phyloP scores from a whole-genome alignment of 345 rosid species.

The Microcos paniculata region DNA sequence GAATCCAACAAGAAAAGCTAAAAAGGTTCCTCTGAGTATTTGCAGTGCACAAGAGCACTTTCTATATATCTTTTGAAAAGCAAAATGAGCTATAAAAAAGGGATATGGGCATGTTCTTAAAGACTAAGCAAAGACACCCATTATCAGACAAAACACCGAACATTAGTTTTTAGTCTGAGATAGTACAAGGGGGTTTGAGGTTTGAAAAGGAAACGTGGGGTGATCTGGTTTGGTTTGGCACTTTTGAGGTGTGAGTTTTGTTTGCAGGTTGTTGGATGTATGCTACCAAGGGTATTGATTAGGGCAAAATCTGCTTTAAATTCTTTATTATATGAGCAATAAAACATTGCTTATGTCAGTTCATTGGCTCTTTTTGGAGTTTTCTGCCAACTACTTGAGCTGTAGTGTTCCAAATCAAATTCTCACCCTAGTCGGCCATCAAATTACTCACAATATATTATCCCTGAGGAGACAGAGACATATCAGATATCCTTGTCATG shows the following conservation, averaged over 20 bases:
- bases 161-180: constrained; percentile 8
- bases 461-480: background rate
- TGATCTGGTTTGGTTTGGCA: constrained; percentile 8
- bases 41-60: background rate
- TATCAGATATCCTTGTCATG: background rate
- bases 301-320: background rate
- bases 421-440: background rate
- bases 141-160: constrained; percentile 26
- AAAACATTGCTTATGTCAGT: constrained; percentile 19
- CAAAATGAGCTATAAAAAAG: background rate
- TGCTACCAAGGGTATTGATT: constrained; percentile 13
- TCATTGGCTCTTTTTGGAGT: constrained; percentile 20
- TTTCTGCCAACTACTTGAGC: constrained; percentile 19
- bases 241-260: constrained; percentile 38
- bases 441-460: background rate
- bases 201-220: background rate
- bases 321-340: constrained; percentile 13
- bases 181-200: background rate
- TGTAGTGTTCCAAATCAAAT: background rate
- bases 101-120: constrained; percentile 16
- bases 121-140: constrained; percentile 27
- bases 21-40: constrained; percentile 15
- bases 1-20: constrained; percentile 32
- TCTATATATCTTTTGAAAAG: constrained; percentile 10
- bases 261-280: constrained; percentile 35